A percentile compares a stretch with the other conserved stretches of the same genome.
These are phyloP conservation scores for Hericium coralloides DNA, from an alignment of 768 basidiomycete genomes.

Conservation along the genomic window DNA sequence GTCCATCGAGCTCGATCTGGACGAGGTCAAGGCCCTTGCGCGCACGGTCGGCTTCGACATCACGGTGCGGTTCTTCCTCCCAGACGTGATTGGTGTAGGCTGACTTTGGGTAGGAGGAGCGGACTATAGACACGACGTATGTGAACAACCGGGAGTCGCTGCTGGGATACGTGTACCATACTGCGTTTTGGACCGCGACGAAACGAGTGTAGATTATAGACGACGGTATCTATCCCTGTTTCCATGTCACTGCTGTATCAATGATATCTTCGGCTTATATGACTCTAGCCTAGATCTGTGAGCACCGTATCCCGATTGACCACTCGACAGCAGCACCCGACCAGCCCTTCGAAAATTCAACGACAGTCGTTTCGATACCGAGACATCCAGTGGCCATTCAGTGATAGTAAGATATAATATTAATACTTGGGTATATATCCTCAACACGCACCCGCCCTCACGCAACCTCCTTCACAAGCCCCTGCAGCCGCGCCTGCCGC, in stretches of 20 bases:
- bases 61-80: constrained; percentile 40
- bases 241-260: too few relatives aligned
- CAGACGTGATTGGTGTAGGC: not conserved
- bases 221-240: too few relatives aligned
- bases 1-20: constrained; percentile 83
- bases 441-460: not conserved
- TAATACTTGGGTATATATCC: too few relatives aligned
- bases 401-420: too few relatives aligned
- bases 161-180: constrained; percentile 78
- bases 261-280: too few relatives aligned
- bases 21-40: constrained; percentile 75
- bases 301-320: too few relatives aligned
- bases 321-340: too few relatives aligned
- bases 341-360: too few relatives aligned
- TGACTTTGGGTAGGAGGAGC: constrained; percentile 55
- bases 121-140: constrained; percentile 74
- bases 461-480: not conserved
- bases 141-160: constrained; percentile 75
- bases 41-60: constrained; percentile 74
- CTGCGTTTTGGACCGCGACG: constrained; percentile 77
- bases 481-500: constrained; percentile 14
- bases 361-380: too few relatives aligned
- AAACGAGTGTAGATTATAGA: constrained; percentile 25
- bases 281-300: too few relatives aligned
- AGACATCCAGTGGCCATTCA: too few relatives aligned